Evolutionary conservation across 192 early-diverging fungal species (phyloP), one percentile per base, ranked within the genome.

Genomic region (Podila minutissima): DNA sequence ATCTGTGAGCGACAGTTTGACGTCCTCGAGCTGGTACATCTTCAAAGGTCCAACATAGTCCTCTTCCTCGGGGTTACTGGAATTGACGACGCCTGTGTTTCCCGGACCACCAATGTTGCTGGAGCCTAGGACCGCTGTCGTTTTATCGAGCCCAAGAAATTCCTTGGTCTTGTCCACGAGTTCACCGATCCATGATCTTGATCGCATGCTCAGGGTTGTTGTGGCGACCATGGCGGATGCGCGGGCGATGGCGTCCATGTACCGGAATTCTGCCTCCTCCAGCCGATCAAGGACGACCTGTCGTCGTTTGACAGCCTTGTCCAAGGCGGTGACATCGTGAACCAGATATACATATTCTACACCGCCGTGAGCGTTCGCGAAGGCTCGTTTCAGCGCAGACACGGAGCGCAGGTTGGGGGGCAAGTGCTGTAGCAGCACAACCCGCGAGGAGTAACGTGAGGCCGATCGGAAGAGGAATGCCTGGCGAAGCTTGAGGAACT

Each of bases 181-280:
- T 46, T 41, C 37, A 7, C 71, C 71, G 4, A 73, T 10, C 62
- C 63, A 64, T 9, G 71, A 66, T 38, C 64, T 57, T 19, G 71
- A 66, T 19, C 71, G 31, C 62, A 64, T 66, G 12, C 22, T 48
- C 24, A 73, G 38, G 2, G 71, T 66, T 19, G 64, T 73, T 7
- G 38, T 31, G 9, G 64, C 64, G 6, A 73, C 71, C 55, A 65
- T 28, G 2, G 71, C 64, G 8, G 71, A 73, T 1, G 71, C 71
- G 57, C 64, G 29, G 2, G 71, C 71, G 29, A 73, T 73, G 31
- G 50, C 71, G 29, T 58, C 64, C 71, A 73, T 73, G 13, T 73
- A 73, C 1, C 13, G 53, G 35, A 46, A 64, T 46, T 73, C 71
- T 29, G 55, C 31, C 22, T 73, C 62, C 22, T 73, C 71, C 37